Evolutionary conservation across 108 stramenopile genomes (phyloP), one percentile per base, ranked within the genome.

Genomic region (Phaeodactylum tricornutum): DNA sequence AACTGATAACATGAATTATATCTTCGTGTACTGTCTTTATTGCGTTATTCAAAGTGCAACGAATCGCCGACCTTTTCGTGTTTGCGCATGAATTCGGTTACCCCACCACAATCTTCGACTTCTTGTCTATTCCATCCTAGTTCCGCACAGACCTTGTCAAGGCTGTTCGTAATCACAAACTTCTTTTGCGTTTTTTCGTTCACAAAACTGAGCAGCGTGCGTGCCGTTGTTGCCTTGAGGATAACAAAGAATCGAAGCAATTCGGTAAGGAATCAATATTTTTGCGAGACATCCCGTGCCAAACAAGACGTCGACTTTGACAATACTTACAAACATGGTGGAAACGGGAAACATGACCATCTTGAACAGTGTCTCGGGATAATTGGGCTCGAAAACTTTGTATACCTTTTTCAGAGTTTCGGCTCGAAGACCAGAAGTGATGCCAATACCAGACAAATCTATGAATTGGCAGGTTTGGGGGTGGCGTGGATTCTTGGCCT

Each of bases 261-360:
- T 12, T 34, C 12, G 33, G 33, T 34, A 8, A 34, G 12, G 12
- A 34, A 34, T 8, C 33, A 34, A 34, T 11, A 34, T 8, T 34
- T 34, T 34, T 11, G 33, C 8, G 43, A n/a, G n/a, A n/a, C 19
- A 14, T 43, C 9, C n/a, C 9, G 29, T 15, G 47, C 7, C 59
- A 17, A 88, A 33, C 45, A 46, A 23, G 25, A 34, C 4, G 5
- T 12, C 32, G 15, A 51, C 14, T 14, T 14, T 12, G 16, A 40
- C 6, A 6, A 26, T 6, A 51, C 50, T 14, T 39, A 51, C 50
- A 6, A 66, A 21, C 60, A 70, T 54, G 39, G 42, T 73, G 23
- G 81, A 78, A 4, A 87, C 81, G 5, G 86, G 86, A 54, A 74
- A 84, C 74, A 87, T 71, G 1, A 87, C 79, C 86, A 87, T 79